Percentiles rank a stretch among this genome's conserved stretches.
Evolutionary conservation across 2,329 filamentous ascomycete species (phyloP).

Genomic region (Botrytis byssoidea): DNA sequence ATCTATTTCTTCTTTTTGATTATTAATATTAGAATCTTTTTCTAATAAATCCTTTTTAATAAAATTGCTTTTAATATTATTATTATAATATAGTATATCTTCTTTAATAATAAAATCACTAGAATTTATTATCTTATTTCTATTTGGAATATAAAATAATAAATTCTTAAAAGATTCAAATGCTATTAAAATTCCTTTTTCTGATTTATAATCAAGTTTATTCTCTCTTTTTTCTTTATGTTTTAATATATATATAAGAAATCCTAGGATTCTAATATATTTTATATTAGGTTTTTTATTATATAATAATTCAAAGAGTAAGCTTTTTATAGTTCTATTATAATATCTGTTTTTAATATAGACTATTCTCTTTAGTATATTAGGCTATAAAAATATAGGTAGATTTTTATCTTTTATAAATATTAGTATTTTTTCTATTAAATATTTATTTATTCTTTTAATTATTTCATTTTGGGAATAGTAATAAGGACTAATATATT

Average conservation of each 20-base stretch:
- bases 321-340: too few relatives aligned
- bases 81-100: neutral
- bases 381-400: neutral
- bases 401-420: neutral
- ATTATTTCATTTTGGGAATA: neutral
- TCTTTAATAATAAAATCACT: too few relatives aligned
- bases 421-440: neutral
- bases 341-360: too few relatives aligned
- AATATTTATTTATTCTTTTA: neutral
- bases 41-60: too few relatives aligned
- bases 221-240: neutral
- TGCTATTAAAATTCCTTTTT: neutral
- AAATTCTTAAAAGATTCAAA: neutral
- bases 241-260: neutral
- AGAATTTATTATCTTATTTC: too few relatives aligned
- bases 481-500: neutral
- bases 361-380: too few relatives aligned
- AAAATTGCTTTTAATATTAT: too few relatives aligned
- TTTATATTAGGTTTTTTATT: neutral
- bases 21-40: too few relatives aligned
- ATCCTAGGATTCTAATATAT: neutral
- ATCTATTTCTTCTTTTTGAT: too few relatives aligned
- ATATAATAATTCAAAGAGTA: neutral
- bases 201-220: neutral
- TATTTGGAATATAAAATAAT: neutral